phyloP scores from a whole-genome alignment of 1,139 yeast species.

The Kurtzmaniella natalensis region DNA sequence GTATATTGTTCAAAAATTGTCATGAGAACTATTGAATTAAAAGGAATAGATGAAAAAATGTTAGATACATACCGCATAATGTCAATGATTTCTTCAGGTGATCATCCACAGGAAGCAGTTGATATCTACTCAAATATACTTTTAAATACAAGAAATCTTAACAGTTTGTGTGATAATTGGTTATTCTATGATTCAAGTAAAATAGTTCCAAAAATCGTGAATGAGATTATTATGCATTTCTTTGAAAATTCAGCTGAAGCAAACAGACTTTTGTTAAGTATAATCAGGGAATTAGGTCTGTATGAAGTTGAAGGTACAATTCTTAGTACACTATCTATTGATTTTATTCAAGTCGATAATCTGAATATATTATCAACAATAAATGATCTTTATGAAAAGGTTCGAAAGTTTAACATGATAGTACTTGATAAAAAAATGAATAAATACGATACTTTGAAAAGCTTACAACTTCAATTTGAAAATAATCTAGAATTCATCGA shows the following conservation, averaged over 20 bases:
- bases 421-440: conserved; percentile 9
- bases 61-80: no score
- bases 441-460: conserved; percentile 13
- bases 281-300: conserved; percentile 6
- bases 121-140: conserved; percentile 1
- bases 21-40: no score
- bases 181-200: conserved; percentile 4
- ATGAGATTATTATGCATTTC: conserved; percentile 7
- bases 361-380: conserved; percentile 6
- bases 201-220: conserved; percentile 7
- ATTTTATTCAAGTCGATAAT: neutral
- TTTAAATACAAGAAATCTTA: neutral
- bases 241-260: conserved; percentile 9
- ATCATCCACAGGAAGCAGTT: neutral
- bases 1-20: no score
- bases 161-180: neutral
- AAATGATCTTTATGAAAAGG: conserved; percentile 13
- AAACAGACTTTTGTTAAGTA: conserved; percentile 7
- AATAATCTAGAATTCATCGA: neutral
- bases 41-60: no score
- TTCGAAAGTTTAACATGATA: conserved; percentile 9
- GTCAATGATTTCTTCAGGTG: conserved; percentile 7
- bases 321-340: conserved; percentile 1
- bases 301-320: conserved; percentile 3
- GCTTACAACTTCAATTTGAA: conserved; percentile 5